Conservation (phyloP, 306 rosid species). For the Prunus armeniaca region DNA sequence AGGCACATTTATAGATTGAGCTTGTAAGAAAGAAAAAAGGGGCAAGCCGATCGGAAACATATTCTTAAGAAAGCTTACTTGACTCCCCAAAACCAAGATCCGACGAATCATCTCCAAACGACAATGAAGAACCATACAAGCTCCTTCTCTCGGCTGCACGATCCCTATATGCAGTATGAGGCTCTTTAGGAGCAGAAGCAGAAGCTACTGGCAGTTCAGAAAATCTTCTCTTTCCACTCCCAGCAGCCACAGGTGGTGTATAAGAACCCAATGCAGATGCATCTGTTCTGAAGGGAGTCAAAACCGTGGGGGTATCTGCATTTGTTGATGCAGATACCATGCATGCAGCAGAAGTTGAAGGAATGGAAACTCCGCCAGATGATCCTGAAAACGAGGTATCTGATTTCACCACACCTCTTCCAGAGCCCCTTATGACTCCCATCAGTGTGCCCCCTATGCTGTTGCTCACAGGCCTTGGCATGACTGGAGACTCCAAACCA, state of each 20-base stretch:
- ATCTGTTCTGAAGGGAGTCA: slow-evolving; percentile 78
- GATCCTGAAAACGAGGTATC: slow-evolving; percentile 54
- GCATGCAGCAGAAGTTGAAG: slow-evolving; percentile 36
- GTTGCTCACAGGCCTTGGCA: slow-evolving; percentile 78
- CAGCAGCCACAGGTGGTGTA: slow-evolving; percentile 50
- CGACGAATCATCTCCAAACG: slow-evolving; percentile 55
- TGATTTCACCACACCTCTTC: slow-evolving; percentile 67
- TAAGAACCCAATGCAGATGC: slow-evolving; percentile 82
- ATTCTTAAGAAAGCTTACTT: slow-evolving; percentile 59
- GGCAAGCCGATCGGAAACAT: slow-evolving; percentile 12
- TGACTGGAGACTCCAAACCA: slow-evolving; percentile 55
- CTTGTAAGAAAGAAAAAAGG: slow-evolving; percentile 12
- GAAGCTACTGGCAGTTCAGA: slow-evolving; percentile 80
- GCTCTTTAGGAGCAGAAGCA: slow-evolving; percentile 62
- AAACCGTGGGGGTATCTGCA: slow-evolving; percentile 40
- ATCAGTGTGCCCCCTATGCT: slow-evolving; percentile 82
- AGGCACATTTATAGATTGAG: not conserved
- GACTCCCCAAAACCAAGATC: slow-evolving; percentile 64
- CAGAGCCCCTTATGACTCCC: slow-evolving; percentile 98
- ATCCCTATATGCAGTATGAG: slow-evolving; percentile 79
- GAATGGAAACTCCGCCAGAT: slow-evolving; percentile 23
- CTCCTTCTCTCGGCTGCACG: slow-evolving; percentile 98
- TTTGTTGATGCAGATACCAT: slow-evolving; percentile 32
- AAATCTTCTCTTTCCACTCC: slow-evolving; percentile 81
- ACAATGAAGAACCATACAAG: slow-evolving; percentile 81